These are phyloP conservation scores for Fistulinella staudtii DNA, from an alignment of 1,284 basidiomycete genomes.

Conservation along the genomic window DNA sequence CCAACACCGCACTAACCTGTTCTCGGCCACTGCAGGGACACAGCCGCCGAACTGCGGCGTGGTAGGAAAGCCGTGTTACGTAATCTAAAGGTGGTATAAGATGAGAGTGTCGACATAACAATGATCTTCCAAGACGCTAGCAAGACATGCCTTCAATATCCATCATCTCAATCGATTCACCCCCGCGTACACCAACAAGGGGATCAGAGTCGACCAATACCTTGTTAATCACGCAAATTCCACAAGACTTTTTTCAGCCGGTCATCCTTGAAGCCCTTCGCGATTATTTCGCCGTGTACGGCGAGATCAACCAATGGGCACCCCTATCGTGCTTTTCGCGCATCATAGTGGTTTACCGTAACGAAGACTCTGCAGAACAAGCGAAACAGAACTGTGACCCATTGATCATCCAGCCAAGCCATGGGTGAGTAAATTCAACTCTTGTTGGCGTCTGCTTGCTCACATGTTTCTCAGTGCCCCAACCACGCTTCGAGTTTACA, in stretches of 20 bases:
- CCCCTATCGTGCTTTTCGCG: slow-evolving; percentile 78
- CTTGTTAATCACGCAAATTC: slow-evolving; percentile 61
- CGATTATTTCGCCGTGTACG: slow-evolving; percentile 69
- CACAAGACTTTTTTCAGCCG: slow-evolving; percentile 66
- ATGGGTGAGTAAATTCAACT: slow-evolving; percentile 40
- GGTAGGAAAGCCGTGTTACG: slow-evolving; percentile 14
- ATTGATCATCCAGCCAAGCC: slow-evolving; percentile 49
- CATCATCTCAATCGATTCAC: slow-evolving; percentile 22
- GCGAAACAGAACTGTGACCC: slow-evolving; percentile 64
- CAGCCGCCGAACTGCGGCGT: slow-evolving; percentile 16
- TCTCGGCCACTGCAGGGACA: slow-evolving; percentile 7
- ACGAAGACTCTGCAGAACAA: slow-evolving; percentile 59
- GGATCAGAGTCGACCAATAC: slow-evolving; percentile 56
- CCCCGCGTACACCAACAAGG: slow-evolving; percentile 7
- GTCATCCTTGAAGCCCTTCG: slow-evolving; percentile 62
- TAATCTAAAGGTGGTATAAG: slow-evolving; percentile 8
- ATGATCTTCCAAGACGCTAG: too few relatives aligned
- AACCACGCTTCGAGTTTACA: slow-evolving; percentile 70
- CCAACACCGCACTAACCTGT: slow-evolving; percentile 13
- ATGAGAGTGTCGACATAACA: neutral
- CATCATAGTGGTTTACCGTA: slow-evolving; percentile 75
- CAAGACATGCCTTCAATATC: slow-evolving; percentile 32
- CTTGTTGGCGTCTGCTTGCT: slow-evolving; percentile 5
- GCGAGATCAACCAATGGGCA: slow-evolving; percentile 81
- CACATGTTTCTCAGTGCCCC: slow-evolving; percentile 37